Conservation (phyloP, 1,284 basidiomycete species). For the Melampsora americana region DNA sequence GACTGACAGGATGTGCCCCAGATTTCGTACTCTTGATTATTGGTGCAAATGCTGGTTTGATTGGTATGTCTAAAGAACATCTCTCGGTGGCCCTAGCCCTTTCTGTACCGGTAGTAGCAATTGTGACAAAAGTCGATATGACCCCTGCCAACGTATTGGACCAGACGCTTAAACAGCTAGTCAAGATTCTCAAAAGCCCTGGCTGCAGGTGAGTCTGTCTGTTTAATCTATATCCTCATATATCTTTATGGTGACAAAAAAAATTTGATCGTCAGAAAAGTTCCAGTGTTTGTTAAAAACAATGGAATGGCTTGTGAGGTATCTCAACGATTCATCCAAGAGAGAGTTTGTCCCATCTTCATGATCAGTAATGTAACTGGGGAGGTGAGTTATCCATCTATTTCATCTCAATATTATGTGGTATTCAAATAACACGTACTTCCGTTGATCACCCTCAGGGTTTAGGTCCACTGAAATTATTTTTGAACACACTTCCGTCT, state of each 20-base stretch:
- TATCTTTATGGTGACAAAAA: not conserved
- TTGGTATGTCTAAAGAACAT: conserved; percentile 94
- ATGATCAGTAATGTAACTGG: conserved; percentile 93
- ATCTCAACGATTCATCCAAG: conserved; percentile 66
- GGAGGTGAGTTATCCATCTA: conserved; percentile 62
- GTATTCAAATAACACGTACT: not conserved
- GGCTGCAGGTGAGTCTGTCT: conserved; percentile 69
- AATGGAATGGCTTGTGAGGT: conserved; percentile 72
- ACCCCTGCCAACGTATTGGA: conserved; percentile 84
- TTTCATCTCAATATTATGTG: not conserved
- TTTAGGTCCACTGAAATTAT: conserved; percentile 51
- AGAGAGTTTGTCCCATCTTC: conserved; percentile 66
- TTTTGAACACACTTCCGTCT: conserved; percentile 54
- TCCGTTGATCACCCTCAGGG: conserved; percentile 44
- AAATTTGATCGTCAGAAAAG: conserved; percentile 46
- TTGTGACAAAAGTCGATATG: conserved; percentile 76
- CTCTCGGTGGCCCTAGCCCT: conserved; percentile 89
- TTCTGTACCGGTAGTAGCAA: conserved; percentile 75
- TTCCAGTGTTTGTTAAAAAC: conserved; percentile 57
- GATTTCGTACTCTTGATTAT: conserved; percentile 96
- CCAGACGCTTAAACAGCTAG: conserved; percentile 85
- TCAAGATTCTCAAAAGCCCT: conserved; percentile 86
- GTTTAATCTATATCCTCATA: conserved; percentile 35
- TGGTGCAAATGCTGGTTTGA: conserved; percentile 86
- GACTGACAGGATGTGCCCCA: conserved; percentile 86